These are phyloP conservation scores for Hemisphaericaspora lyxosophila DNA, from an alignment of 1,139 yeast genomes.

Conservation along the genomic window DNA sequence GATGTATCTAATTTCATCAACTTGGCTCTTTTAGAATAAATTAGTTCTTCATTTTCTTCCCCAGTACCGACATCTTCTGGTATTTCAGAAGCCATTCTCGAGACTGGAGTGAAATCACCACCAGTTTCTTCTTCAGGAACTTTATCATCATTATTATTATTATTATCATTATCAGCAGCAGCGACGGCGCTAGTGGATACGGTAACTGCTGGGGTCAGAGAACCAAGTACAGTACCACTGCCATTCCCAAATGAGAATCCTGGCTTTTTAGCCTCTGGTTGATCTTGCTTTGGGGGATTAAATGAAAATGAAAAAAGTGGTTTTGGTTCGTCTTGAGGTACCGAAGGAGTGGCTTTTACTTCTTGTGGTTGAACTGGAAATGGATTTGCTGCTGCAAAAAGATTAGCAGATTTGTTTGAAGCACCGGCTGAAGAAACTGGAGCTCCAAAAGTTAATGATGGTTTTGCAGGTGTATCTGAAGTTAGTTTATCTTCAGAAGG, in stretches of 20 bases:
- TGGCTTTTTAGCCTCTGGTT: slow-evolving; percentile 8
- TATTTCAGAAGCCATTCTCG: slow-evolving; percentile 41
- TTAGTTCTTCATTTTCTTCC: slow-evolving; percentile 75
- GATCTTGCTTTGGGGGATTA: slow-evolving; percentile 4
- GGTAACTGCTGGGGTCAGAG: slow-evolving; percentile 9
- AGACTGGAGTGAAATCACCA: slow-evolving; percentile 50
- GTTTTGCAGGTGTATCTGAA: too few species aligned
- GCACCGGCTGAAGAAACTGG: too few species aligned
- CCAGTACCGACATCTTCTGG: slow-evolving; percentile 60
- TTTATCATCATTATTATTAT: slow-evolving; percentile 15
- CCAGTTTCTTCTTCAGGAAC: slow-evolving; percentile 37
- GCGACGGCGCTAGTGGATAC: slow-evolving; percentile 1
- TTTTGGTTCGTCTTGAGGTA: slow-evolving; percentile 9
- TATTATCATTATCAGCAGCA: neutral
- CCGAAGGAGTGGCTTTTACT: slow-evolving; percentile 9
- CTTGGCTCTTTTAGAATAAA: slow-evolving; percentile 70
- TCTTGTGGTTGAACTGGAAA: slow-evolving; percentile 10
- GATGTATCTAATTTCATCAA: slow-evolving; percentile 59
- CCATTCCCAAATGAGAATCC: slow-evolving; percentile 11
- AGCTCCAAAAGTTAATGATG: too few species aligned
- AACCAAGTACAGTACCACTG: slow-evolving; percentile 1
- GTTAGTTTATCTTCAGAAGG: too few species aligned
- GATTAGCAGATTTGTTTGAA: neutral
- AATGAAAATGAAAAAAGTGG: slow-evolving; percentile 11
- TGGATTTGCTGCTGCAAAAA: slow-evolving; percentile 28